phyloP scores from a whole-genome alignment of 208 protist genomes.

The Vickermania spadyakhi region DNA sequence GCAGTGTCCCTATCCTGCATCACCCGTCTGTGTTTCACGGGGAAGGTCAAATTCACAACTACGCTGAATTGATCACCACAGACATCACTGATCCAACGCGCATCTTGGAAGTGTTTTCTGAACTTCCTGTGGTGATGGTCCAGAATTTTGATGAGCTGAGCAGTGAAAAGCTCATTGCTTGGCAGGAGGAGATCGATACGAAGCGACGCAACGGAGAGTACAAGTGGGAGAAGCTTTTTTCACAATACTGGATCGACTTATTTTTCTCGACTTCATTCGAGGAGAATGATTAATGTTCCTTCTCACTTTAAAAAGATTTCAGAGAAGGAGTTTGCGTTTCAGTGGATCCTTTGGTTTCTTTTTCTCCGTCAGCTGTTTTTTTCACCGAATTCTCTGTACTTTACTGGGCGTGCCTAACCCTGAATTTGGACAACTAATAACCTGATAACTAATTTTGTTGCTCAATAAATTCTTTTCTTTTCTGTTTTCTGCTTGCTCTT shows the following conservation, averaged over 20 bases:
- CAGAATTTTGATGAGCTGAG: neutral
- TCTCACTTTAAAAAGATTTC: too few species aligned
- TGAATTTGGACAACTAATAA: too few species aligned
- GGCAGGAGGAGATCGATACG: neutral
- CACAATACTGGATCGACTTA: neutral
- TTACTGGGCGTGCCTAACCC: too few species aligned
- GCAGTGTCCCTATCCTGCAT: neutral
- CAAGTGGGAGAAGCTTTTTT: neutral
- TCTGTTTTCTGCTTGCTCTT: too few species aligned
- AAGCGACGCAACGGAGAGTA: neutral
- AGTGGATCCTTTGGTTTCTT: too few species aligned
- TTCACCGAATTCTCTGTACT: too few species aligned
- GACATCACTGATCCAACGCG: neutral
- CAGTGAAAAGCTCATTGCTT: neutral
- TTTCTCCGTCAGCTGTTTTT: too few species aligned
- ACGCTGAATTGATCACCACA: neutral
- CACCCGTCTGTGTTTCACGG: neutral
- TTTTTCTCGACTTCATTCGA: neutral
- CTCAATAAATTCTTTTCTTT: too few species aligned
- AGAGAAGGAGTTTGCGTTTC: too few species aligned
- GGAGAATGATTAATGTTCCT: neutral
- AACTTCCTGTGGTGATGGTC: neutral
- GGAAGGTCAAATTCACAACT: neutral
- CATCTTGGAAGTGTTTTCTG: neutral
- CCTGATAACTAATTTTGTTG: too few species aligned